A percentile compares a stretch with the other conserved stretches of the same genome.
phyloP scores from a whole-genome alignment of 78 protist species.

The Chrysochromulina tobinii region DNA sequence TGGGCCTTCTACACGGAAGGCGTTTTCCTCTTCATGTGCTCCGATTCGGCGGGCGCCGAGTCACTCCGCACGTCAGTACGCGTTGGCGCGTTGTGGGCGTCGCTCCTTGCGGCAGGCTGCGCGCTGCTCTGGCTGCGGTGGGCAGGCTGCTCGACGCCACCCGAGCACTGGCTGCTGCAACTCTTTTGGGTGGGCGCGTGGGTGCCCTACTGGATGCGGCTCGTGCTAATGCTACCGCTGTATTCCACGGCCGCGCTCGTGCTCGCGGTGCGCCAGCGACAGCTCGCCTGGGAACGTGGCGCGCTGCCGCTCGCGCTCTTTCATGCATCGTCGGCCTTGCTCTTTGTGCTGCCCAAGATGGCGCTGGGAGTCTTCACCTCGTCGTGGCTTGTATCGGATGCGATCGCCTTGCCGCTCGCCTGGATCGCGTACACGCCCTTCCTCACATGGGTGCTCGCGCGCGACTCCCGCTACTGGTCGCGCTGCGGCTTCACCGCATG shows the following conservation, averaged over 20 bases:
- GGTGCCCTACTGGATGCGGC: background rate
- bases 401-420: background rate
- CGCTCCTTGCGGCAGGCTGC: background rate
- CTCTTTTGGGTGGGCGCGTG: background rate
- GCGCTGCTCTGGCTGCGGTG: background rate
- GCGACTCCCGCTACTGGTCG: background rate
- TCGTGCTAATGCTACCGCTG: background rate
- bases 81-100: background rate
- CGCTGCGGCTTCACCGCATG: background rate
- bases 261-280: background rate
- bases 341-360: background rate
- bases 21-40: background rate
- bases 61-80: background rate
- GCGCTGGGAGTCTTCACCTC: background rate
- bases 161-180: background rate
- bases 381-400: background rate
- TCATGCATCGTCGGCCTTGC: background rate
- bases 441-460: background rate
- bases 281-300: slow-evolving; percentile 6
- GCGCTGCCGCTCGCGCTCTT: background rate
- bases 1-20: background rate
- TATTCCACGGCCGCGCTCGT: background rate
- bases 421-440: background rate
- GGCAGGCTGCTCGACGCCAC: background rate
- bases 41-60: background rate